Evolutionary conservation across 106 monocot species (phyloP), one percentile per base, ranked within the genome.

Genomic region (Dioscorea zingiberensis): DNA sequence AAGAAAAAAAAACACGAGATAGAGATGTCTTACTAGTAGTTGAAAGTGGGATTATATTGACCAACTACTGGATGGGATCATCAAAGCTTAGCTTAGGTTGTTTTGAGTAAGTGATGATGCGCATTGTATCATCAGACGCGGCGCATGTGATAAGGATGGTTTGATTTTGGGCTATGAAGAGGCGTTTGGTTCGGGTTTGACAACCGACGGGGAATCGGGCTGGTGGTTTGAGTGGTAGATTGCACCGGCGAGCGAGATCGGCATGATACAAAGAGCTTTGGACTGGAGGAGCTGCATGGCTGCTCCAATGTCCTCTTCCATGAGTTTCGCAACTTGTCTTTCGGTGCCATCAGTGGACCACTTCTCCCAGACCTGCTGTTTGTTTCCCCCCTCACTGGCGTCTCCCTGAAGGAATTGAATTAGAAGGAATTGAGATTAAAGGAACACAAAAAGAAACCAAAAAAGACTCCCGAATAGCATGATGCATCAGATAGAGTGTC

Each of bases 281-380:
- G 85, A 85, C 69, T 82, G 82, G 70, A 89, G 81, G 58, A 82
- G 79, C 49, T 79, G 85, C 85, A 85, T 82, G 27, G 89, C 85
- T 17, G 81, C 73, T 0, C 85, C 85, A 1, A 85, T 65, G 44
- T 79, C 82, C 69, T 89, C 84, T 74, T 85, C 89, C 82, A 85
- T 85, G 16, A 89, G 84, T 27, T 85, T 77, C 48, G 84, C 82
- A 21, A 89, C 79, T 49, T 82, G 85, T 38, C 78, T 55, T 28
- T 79, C 82, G 0, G 82, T 85, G 64, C 89, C 89, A 55, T 85
- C 82, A 4, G 62, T 79, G 44, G 84, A 82, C 81, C 85, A 85
- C 46, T 82, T 85, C 58, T 85, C 89, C 85, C 79, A 82, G 15
- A 72, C 59, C 65, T 73, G 80, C 21, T 74, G 77, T 17, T 58